Base-by-base conservation (phyloP, 495 filamentous ascomycete species). In the Durotheca rogersii region DNA sequence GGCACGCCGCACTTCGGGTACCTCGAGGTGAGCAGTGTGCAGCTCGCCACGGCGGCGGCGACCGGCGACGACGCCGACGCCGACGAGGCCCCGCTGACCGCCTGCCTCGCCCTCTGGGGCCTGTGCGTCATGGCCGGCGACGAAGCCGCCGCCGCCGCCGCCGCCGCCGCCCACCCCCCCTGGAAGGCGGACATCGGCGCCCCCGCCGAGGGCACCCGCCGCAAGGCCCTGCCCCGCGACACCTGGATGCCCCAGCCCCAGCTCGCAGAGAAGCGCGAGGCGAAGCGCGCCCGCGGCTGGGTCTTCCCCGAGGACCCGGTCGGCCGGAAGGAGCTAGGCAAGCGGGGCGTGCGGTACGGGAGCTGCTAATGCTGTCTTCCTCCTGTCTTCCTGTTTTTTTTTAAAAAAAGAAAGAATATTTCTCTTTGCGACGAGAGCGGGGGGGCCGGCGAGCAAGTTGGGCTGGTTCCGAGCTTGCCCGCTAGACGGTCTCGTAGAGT, bases 171-270 rank as follows among this genome's bases (percentile, higher is more conserved):
- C 79, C 85, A 90, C 53, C 75, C 78, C 7, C 71, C 80, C 23
- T 91, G 87, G 72, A 81, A 79, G 62, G 71, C 85, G 55, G 88
- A 93, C 57, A 86, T 94, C 52, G 90, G 90, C 5, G 86, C 85
- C 5, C 89, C 90, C 0, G 85, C 83, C 6, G 85, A 87, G 43
- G 75, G 88, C 12, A 90, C 86, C 2, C 67, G 90, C 25, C 79
- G 87, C 66, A 85, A 87, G 60, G 78, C 81, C 38, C 72, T 87
- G 40, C 65, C 79, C 1, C 81, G 87, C 50, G 90, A 96, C 66
- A 72, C 76, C 53, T 95, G 90, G 90, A 93, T 96, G 64, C 89
- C 89, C 7, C 84, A 85, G 72, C 85, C 87, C 29, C 85, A 90
- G 59, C 73, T 87, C 51, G 81, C 84, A 3, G 90, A 96, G 78